Evolutionary conservation across 495 filamentous ascomycete species (phyloP).

Genomic region (Daldinia bambusicola): DNA sequence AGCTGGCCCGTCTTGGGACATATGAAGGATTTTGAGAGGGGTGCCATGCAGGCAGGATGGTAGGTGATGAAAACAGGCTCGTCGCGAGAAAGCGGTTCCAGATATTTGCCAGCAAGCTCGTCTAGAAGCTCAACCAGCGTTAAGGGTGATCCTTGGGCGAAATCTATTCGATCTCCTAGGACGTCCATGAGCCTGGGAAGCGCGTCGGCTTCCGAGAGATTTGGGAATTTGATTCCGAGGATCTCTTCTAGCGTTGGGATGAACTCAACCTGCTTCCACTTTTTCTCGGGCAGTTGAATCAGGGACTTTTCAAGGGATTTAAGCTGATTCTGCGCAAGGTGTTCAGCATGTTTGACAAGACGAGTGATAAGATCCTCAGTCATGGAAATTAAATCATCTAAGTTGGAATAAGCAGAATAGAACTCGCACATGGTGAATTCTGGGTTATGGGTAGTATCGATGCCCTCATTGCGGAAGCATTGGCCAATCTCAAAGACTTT

Average conservation of each 20-base stretch:
- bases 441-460: conserved; percentile 93
- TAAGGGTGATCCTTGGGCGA: conserved; percentile 62
- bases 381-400: conserved; percentile 77
- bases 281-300: conserved; percentile 56
- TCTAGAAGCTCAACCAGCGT: conserved; percentile 87
- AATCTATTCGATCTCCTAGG: conserved; percentile 62
- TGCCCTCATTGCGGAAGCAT: conserved; percentile 93
- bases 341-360: conserved; percentile 63
- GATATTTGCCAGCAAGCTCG: conserved; percentile 75
- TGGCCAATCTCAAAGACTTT: conserved; percentile 92
- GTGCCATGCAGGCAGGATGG: conserved; percentile 91
- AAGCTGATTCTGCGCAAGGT: conserved; percentile 60
- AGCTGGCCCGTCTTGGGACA: conserved; percentile 69
- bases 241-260: conserved; percentile 77
- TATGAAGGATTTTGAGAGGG: conserved; percentile 85
- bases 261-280: conserved; percentile 79
- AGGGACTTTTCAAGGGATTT: conserved; percentile 56
- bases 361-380: conserved; percentile 75
- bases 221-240: conserved; percentile 72
- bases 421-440: conserved; percentile 98
- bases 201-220: conserved; percentile 68
- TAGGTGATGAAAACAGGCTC: conserved; percentile 89
- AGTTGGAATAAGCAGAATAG: conserved; percentile 84
- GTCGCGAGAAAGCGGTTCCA: conserved; percentile 73
- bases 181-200: conserved; percentile 64